A percentile compares a stretch with the other conserved stretches of the same genome.
Evolutionary conservation across 495 filamentous ascomycete species (phyloP).

Genomic region (Penicillium crystallinum): DNA sequence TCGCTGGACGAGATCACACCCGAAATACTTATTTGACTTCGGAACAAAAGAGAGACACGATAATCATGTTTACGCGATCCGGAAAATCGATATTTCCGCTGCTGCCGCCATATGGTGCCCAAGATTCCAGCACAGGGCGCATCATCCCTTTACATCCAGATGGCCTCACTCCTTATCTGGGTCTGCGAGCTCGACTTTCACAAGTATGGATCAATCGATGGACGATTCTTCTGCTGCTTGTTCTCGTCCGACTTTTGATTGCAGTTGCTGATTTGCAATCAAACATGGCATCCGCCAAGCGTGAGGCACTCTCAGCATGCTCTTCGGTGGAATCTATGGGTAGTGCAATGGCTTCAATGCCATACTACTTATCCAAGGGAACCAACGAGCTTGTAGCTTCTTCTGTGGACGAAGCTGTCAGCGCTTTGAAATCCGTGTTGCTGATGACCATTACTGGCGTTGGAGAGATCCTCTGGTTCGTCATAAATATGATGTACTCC

Average conservation of each 20-base stretch:
- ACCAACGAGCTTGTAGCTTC: constrained; percentile 80
- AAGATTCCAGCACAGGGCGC: constrained; percentile 32
- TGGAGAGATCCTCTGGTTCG: constrained; percentile 82
- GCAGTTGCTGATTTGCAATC: constrained; percentile 63
- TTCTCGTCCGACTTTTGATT: constrained; percentile 74
- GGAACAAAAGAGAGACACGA: neutral
- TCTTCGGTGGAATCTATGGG: constrained; percentile 90
- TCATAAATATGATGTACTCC: constrained; percentile 80
- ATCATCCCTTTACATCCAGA: constrained; percentile 53
- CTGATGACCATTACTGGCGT: constrained; percentile 73
- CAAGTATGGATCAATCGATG: constrained; percentile 97
- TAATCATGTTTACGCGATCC: constrained; percentile 31
- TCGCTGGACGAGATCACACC: constrained; percentile 6
- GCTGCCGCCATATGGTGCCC: constrained; percentile 42
- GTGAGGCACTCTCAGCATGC: constrained; percentile 80
- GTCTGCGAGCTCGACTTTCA: constrained; percentile 80
- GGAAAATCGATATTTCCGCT: constrained; percentile 36
- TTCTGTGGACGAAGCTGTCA: constrained; percentile 71
- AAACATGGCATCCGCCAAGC: constrained; percentile 68
- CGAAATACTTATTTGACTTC: neutral
- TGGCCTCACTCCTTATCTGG: constrained; percentile 89
- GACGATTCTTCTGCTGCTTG: constrained; percentile 83
- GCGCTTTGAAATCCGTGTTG: constrained; percentile 70
- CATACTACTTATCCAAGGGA: constrained; percentile 81
- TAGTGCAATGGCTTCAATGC: constrained; percentile 95